A percentile compares a stretch with the other conserved stretches of the same genome.
These are phyloP conservation scores for Talaromyces amestolkiae DNA, from an alignment of 2,329 filamentous ascomycete genomes.

Conservation along the genomic window DNA sequence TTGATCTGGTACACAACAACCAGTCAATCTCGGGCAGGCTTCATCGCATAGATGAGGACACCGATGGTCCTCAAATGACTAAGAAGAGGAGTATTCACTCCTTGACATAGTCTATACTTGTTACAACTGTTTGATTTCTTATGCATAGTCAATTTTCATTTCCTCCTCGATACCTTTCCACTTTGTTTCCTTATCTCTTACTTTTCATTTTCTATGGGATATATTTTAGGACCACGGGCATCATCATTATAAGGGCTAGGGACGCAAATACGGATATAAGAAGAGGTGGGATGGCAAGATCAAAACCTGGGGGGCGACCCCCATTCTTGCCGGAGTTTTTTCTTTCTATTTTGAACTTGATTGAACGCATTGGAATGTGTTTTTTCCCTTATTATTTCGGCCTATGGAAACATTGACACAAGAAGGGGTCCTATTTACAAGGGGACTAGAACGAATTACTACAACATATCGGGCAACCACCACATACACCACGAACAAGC, in stretches of 20 bases:
- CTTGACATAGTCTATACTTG: constrained; percentile 29
- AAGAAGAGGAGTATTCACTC: constrained; percentile 50
- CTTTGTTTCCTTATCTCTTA: neutral
- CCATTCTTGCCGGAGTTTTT: constrained; percentile 19
- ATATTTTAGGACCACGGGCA: constrained; percentile 4
- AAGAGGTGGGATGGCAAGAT: constrained; percentile 17
- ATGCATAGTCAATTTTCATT: constrained; percentile 21
- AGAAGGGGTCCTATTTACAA: neutral
- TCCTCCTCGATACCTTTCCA: constrained; percentile 21
- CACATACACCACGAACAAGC: neutral
- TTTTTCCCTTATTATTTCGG: constrained; percentile 1
- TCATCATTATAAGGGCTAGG: constrained; percentile 7
- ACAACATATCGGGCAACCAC: constrained; percentile 14
- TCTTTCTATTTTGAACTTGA: constrained; percentile 8
- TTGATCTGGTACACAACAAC: constrained; percentile 63
- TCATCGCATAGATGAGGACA: constrained; percentile 44
- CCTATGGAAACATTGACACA: neutral
- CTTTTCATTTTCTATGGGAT: neutral
- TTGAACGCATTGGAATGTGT: neutral
- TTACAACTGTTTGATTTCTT: constrained; percentile 22
- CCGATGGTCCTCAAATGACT: constrained; percentile 40
- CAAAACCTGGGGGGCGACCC: constrained; percentile 17
- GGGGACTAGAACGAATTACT: neutral
- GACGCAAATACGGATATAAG: constrained; percentile 5
- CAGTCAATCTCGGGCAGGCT: constrained; percentile 44